Conservation (phyloP, 2,329 filamentous ascomycete genomes). For the Rhynchosporium graminicola region DNA sequence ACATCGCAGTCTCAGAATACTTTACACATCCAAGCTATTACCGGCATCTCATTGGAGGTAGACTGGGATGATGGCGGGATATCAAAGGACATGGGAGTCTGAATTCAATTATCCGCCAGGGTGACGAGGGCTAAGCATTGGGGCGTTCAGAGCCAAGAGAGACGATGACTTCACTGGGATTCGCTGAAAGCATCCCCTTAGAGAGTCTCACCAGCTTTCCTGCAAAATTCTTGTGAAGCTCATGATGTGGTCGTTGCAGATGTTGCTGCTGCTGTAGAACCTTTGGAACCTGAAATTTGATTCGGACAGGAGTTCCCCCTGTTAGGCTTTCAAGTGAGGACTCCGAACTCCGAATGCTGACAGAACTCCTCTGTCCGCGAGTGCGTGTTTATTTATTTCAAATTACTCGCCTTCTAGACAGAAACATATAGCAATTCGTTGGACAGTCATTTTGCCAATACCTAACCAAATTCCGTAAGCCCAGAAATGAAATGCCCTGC, state of each 20-base stretch:
- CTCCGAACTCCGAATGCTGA: neutral
- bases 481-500: neutral
- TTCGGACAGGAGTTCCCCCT: neutral
- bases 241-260: neutral
- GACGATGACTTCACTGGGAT: constrained; percentile 11
- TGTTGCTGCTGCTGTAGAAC: no score
- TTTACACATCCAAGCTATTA: constrained; percentile 3
- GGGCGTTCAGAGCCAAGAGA: constrained; percentile 11
- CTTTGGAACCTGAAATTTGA: neutral
- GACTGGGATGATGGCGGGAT: constrained; percentile 3
- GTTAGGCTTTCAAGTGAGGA: neutral
- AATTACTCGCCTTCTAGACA: neutral
- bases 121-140: constrained; percentile 11
- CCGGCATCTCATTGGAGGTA: constrained; percentile 1
- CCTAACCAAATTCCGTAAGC: constrained; percentile 1
- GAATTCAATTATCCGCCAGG: constrained; percentile 3
- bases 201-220: no score
- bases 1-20: constrained; percentile 23
- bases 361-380: neutral
- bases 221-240: no score
- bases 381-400: neutral
- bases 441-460: neutral
- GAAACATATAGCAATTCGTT: neutral
- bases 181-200: neutral
- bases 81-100: neutral